These are phyloP conservation scores for Dactylis glomerata DNA, from an alignment of 176 grass and related monocot genomes.

Conservation along the genomic window DNA sequence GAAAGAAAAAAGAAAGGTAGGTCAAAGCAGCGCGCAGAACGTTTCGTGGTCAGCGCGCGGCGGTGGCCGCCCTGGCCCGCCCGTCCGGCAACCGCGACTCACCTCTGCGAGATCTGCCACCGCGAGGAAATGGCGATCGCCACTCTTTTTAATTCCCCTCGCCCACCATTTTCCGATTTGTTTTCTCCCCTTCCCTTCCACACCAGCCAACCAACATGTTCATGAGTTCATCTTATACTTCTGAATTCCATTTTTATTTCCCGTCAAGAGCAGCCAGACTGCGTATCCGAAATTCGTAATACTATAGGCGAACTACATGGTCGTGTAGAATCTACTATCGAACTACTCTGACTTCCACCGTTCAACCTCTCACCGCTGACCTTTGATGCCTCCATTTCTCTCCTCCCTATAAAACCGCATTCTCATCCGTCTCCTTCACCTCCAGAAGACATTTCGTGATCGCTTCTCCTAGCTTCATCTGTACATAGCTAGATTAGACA, in stretches of 20 bases:
- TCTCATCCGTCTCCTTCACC: background rate
- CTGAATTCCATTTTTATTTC: background rate
- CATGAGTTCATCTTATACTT: background rate
- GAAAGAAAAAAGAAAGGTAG: background rate
- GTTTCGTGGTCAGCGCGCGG: conserved; percentile 39
- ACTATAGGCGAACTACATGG: background rate
- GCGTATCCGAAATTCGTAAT: conserved; percentile 22
- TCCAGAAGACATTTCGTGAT: conserved; percentile 15
- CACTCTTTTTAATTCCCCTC: background rate
- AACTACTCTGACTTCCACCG: conserved; percentile 6
- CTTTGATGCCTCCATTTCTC: background rate
- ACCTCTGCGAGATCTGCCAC: background rate
- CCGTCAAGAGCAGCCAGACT: background rate
- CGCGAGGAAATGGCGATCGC: background rate
- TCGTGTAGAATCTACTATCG: conserved; percentile 22
- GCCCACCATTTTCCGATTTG: background rate
- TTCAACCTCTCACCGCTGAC: conserved; percentile 25
- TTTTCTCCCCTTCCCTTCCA: conserved; percentile 14
- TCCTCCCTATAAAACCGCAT: background rate
- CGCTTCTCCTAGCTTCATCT: conserved; percentile 8
- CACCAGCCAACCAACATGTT: conserved; percentile 24
- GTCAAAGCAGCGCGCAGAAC: conserved; percentile 40
- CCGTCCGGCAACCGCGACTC: conserved; percentile 23
- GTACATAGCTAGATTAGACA: background rate
- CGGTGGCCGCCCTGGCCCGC: conserved; percentile 25